Evolutionary conservation across 2,329 filamentous ascomycete genomes (phyloP).

Genomic region (Fusarium albidum): DNA sequence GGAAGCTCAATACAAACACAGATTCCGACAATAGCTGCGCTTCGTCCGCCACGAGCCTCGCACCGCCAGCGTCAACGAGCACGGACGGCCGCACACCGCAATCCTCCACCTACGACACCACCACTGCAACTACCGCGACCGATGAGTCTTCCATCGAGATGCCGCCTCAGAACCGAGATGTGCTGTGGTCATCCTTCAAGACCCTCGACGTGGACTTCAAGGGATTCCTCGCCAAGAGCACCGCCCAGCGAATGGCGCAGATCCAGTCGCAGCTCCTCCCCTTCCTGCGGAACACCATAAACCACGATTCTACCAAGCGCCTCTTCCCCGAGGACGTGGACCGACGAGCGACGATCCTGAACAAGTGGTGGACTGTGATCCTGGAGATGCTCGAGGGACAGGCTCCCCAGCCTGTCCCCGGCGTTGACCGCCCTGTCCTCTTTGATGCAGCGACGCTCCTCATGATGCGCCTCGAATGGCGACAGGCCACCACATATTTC

Average conservation of each 20-base stretch:
- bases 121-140: conserved; percentile 46
- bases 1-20: conserved; percentile 48
- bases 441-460: conserved; percentile 81
- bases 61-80: conserved; percentile 50
- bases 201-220: conserved; percentile 57
- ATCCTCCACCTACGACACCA: conserved; percentile 50
- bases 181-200: conserved; percentile 64
- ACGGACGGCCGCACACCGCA: conserved; percentile 49
- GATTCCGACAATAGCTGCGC: conserved; percentile 55
- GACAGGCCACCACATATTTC: conserved; percentile 73
- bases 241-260: conserved; percentile 75
- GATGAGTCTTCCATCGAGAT: conserved; percentile 58
- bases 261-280: conserved; percentile 77
- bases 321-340: conserved; percentile 85
- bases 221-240: conserved; percentile 76
- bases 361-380: conserved; percentile 89
- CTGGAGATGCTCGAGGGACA: conserved; percentile 82
- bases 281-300: conserved; percentile 75
- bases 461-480: conserved; percentile 92
- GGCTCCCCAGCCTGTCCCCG: conserved; percentile 74
- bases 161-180: conserved; percentile 55
- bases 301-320: conserved; percentile 69
- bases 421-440: conserved; percentile 82
- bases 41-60: conserved; percentile 57
- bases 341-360: conserved; percentile 78